phyloP scores from a whole-genome alignment of 1,284 basidiomycete species.

The Ganoderma leucocontextum region DNA sequence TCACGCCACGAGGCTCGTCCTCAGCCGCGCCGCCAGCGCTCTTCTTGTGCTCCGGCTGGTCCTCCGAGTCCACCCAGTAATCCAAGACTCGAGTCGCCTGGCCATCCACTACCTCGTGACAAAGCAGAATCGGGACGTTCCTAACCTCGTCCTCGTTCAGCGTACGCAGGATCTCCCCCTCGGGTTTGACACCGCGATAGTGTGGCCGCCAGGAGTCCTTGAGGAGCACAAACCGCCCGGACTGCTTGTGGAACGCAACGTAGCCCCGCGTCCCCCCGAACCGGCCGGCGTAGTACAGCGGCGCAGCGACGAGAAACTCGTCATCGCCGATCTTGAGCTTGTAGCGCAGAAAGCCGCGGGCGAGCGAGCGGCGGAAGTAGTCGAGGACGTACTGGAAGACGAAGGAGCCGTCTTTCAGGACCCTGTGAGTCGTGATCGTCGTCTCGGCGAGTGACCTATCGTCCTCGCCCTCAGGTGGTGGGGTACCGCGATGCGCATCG shows the following conservation, averaged over 20 bases:
- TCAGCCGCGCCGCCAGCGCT: no score
- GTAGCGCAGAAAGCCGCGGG: constrained; percentile 5
- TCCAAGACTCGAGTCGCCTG: not conserved
- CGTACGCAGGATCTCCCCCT: constrained; percentile 8
- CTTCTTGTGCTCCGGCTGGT: no score
- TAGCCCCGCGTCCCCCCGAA: constrained; percentile 15
- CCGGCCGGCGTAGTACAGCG: constrained; percentile 5
- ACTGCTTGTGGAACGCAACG: constrained; percentile 4
- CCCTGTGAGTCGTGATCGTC: not conserved
- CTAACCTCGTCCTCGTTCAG: constrained; percentile 4
- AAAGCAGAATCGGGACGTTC: constrained; percentile 11
- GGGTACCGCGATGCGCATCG: not conserved
- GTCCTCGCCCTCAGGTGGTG: no score
- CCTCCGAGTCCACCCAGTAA: not conserved
- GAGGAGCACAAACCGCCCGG: constrained; percentile 10
- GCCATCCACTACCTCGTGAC: constrained; percentile 4
- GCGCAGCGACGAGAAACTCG: constrained; percentile 14
- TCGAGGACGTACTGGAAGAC: constrained; percentile 7
- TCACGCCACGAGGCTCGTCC: no score
- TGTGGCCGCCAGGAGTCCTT: constrained; percentile 23
- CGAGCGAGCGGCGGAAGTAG: constrained; percentile 5
- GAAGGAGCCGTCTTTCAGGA: not conserved
- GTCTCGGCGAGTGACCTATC: not conserved
- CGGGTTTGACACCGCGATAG: not conserved
- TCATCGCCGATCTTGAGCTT: not conserved